Base-by-base conservation (phyloP, 1,284 basidiomycete genomes). In the Fomitopsis betulina region DNA sequence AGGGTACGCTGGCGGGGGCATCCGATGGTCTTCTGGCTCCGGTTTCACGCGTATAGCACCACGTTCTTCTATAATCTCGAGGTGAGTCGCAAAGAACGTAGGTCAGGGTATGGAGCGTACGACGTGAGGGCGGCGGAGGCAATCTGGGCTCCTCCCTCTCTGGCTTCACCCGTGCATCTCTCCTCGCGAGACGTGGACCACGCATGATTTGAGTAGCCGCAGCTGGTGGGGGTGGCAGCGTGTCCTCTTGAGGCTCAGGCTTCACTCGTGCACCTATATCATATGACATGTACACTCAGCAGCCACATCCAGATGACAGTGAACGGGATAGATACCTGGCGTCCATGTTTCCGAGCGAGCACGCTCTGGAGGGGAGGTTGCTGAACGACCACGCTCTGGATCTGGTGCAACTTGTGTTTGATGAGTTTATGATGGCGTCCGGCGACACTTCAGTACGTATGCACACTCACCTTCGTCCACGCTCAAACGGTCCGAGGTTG, bases 81-180 rank as follows among this genome's bases (percentile, higher is more conserved):
- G 5, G 19, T 27, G 25, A 13, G 23, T 19, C 13, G 5, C 37
- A 6, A 2, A 32, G 27, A 38, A 32, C 7, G 23, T 17, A 43
- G 30, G 17, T 39, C 8, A 19, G 3, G 15, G 8, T 12, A 38
- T 6, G 12, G n/a, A n/a, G 27, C 43, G 33, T 30, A 27, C 38
- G 21, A 25, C 43, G 35, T 25, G 47, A 15, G n/a, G 40, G 30
- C 13, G 23, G 21, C 19, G 50, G 43, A 54, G 57, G 57, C 10
- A 58, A 15, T 21, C 10, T 33, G 13, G 15, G 13, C 15, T 58
- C 57, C 50, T 55, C 43, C 12, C 45, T 53, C 35, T 58, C 57
- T 25, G 57, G 53, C 47, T 58, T 58, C 30, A 58, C 56, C 13
- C 23, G 21, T 37, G 12, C 10, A 15, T 33, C 43, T 54, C 32